phyloP scores from a whole-genome alignment of 345 rosid species.

The Eucalyptus polyanthemos region DNA sequence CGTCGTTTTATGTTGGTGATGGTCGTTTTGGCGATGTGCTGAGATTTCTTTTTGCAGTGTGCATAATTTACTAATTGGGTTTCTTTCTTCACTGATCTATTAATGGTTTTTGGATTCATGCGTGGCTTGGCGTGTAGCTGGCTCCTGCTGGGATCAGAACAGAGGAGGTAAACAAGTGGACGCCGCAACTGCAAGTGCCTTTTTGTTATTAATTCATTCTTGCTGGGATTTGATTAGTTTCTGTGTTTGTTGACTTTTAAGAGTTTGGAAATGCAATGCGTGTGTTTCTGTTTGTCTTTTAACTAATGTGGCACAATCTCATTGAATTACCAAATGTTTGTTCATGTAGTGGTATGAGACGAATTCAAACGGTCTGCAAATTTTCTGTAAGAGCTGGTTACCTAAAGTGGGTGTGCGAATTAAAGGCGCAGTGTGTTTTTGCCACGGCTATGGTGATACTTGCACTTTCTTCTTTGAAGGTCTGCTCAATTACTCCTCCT shows the following conservation, averaged over 20 bases:
- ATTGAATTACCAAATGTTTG: not conserved
- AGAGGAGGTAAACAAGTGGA: slow-evolving; percentile 45
- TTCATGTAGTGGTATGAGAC: slow-evolving; percentile 61
- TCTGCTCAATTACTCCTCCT: not conserved
- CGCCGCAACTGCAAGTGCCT: not conserved
- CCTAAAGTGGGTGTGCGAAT: slow-evolving; percentile 44
- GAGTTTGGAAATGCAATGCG: not conserved
- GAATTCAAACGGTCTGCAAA: slow-evolving; percentile 56
- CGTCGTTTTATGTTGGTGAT: not conserved
- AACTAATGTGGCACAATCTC: not conserved
- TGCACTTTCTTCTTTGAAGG: slow-evolving; percentile 99
- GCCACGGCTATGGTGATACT: slow-evolving; percentile 97
- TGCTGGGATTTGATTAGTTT: not conserved
- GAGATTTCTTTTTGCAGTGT: not conserved
- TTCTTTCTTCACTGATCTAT: not conserved
- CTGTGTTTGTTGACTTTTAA: not conserved
- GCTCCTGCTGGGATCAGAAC: slow-evolving; percentile 73
- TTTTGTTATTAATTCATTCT: not conserved
- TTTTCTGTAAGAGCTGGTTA: slow-evolving; percentile 83
- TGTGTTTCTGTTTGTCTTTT: not conserved
- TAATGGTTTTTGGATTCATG: not conserved
- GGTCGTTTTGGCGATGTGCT: not conserved
- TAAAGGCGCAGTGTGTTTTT: slow-evolving; percentile 62
- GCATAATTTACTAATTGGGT: not conserved
- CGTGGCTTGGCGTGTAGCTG: slow-evolving; percentile 22